Evolutionary conservation across 208 protist genomes (phyloP).

Genomic region (Trypanosoma platydactyli): DNA sequence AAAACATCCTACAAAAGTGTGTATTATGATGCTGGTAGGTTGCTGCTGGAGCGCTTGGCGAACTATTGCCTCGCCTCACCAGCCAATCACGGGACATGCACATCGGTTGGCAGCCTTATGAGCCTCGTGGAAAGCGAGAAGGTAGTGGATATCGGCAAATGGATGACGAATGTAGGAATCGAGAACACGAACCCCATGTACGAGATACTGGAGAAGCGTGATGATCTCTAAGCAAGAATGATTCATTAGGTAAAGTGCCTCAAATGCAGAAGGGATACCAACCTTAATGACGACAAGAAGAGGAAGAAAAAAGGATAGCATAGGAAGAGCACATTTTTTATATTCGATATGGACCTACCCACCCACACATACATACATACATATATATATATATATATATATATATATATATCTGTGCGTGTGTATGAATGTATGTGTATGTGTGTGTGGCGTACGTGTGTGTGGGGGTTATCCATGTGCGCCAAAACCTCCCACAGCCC

Average conservation of each 20-base stretch:
- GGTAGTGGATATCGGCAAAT: slow-evolving; percentile 56
- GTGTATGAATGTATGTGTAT: neutral
- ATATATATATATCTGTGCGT: neutral
- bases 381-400: neutral
- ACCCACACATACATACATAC: neutral
- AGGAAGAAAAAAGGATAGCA: too few relatives aligned
- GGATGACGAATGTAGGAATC: slow-evolving; percentile 88
- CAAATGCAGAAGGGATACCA: neutral
- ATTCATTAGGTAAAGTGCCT: too few relatives aligned
- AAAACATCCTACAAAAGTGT: slow-evolving; percentile 86
- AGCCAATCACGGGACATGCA: slow-evolving; percentile 46
- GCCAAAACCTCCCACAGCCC: neutral
- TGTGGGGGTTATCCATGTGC: neutral
- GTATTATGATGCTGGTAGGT: slow-evolving; percentile 76
- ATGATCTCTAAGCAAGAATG: slow-evolving; percentile 52
- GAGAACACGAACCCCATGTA: slow-evolving; percentile 93
- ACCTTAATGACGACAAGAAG: neutral
- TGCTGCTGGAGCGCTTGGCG: slow-evolving; percentile 51
- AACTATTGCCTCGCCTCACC: slow-evolving; percentile 70
- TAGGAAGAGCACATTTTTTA: too few relatives aligned
- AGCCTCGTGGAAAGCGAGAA: slow-evolving; percentile 40
- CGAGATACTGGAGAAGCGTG: slow-evolving; percentile 64
- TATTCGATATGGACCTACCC: too few relatives aligned
- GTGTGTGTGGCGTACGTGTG: slow-evolving; percentile 5
- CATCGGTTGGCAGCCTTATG: slow-evolving; percentile 50